These are phyloP conservation scores for Neurospora sp. DNA, from an alignment of 495 filamentous ascomycete species.

Conservation along the genomic window DNA sequence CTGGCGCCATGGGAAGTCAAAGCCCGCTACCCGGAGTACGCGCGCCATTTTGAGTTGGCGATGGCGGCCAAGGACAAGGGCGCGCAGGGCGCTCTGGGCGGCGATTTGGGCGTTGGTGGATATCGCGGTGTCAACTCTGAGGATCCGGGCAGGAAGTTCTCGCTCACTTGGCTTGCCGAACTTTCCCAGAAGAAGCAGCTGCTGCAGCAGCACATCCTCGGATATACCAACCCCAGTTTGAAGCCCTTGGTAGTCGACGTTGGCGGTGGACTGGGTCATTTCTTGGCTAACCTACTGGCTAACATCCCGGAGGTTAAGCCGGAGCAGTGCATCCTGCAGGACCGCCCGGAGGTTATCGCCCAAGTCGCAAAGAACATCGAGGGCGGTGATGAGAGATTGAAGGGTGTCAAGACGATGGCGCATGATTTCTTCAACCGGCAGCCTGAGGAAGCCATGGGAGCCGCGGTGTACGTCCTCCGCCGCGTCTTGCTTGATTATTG, in stretches of 20 bases:
- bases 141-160: not conserved
- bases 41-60: conserved; percentile 5
- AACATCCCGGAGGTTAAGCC: conserved; percentile 17
- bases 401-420: conserved; percentile 24
- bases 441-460: conserved; percentile 33
- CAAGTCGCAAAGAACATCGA: conserved; percentile 9
- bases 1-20: conserved; percentile 23
- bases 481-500: conserved; percentile 45
- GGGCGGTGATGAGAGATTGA: conserved; percentile 7
- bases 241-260: conserved; percentile 37
- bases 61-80: conserved; percentile 16
- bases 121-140: not conserved
- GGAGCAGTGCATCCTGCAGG: conserved; percentile 35
- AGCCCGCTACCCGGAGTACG: conserved; percentile 15
- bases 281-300: conserved; percentile 27
- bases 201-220: not conserved
- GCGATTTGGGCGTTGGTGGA: conserved; percentile 7
- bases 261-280: conserved; percentile 38
- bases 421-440: conserved; percentile 35
- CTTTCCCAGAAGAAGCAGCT: conserved; percentile 5
- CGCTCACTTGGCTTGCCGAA: not conserved
- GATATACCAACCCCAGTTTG: not conserved
- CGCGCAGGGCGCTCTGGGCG: conserved; percentile 3
- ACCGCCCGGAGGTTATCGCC: conserved; percentile 31
- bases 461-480: conserved; percentile 39